Percentiles rank a stretch among this genome's conserved stretches.
These are phyloP conservation scores for Amanita muscaria DNA, from an alignment of 768 basidiomycete genomes.

Conservation along the genomic window DNA sequence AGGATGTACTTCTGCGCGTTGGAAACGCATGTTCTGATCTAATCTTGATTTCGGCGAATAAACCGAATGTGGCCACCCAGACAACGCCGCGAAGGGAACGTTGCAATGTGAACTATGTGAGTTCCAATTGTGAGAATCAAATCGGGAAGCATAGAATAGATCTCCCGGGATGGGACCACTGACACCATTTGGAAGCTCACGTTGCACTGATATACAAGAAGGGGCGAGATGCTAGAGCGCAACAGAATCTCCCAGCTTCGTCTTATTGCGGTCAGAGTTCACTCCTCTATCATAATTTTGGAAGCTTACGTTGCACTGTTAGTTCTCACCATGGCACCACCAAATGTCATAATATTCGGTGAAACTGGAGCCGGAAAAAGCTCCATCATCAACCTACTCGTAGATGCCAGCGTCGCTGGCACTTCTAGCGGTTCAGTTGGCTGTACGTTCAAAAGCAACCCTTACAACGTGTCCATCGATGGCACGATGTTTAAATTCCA, in stretches of 20 bases:
- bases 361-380: conserved; percentile 33
- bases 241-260: too few species aligned
- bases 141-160: too few species aligned
- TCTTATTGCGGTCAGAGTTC: too few species aligned
- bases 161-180: not conserved
- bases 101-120: too few species aligned
- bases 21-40: too few species aligned
- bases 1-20: too few species aligned
- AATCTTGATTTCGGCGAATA: too few species aligned
- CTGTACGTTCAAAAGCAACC: conserved; percentile 25
- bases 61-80: too few species aligned
- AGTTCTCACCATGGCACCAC: not conserved
- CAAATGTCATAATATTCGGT: conserved; percentile 32
- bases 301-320: not conserved
- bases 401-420: conserved; percentile 17
- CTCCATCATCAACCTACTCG: conserved; percentile 34
- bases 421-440: conserved; percentile 25
- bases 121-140: too few species aligned
- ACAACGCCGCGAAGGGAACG: too few species aligned
- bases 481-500: conserved; percentile 20
- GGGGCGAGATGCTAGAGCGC: not conserved
- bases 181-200: not conserved
- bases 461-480: conserved; percentile 18
- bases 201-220: not conserved
- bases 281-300: not conserved